phyloP scores from a whole-genome alignment of 2,329 filamentous ascomycete genomes.

The Alternaria brassicicola region DNA sequence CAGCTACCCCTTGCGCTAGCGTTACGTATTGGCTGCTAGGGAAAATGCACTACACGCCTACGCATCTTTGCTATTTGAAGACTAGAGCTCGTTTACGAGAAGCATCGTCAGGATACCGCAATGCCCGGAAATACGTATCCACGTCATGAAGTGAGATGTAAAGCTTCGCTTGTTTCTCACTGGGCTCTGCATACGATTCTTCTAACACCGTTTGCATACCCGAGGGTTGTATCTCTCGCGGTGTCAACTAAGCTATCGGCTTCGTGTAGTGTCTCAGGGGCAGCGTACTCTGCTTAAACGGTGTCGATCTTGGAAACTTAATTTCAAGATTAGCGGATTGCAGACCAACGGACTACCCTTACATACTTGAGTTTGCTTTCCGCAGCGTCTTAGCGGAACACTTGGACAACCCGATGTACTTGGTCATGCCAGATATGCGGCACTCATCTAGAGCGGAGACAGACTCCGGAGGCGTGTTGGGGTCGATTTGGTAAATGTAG shows the following conservation, averaged over 20 bases:
- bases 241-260: constrained; percentile 40
- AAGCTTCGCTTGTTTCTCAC: not conserved
- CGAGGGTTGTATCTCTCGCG: constrained; percentile 37
- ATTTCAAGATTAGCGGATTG: not conserved
- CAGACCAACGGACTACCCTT: not conserved
- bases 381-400: constrained; percentile 53
- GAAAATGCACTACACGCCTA: constrained; percentile 5
- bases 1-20: constrained; percentile 11
- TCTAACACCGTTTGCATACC: not conserved
- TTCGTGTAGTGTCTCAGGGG: constrained; percentile 55
- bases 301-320: constrained; percentile 54
- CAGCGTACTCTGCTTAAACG: constrained; percentile 59
- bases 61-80: not conserved
- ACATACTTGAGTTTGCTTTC: constrained; percentile 49
- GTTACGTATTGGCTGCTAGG: not conserved
- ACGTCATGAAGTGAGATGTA: not conserved
- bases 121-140: not conserved
- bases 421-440: constrained; percentile 54
- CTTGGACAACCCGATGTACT: constrained; percentile 55
- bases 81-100: not conserved
- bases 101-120: not conserved
- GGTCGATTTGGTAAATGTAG: constrained; percentile 51
- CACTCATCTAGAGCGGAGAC: constrained; percentile 53
- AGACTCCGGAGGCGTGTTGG: constrained; percentile 49
- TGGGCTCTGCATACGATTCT: not conserved